Conservation (phyloP, 306 rosid genomes). For the Quercus bicolor region DNA sequence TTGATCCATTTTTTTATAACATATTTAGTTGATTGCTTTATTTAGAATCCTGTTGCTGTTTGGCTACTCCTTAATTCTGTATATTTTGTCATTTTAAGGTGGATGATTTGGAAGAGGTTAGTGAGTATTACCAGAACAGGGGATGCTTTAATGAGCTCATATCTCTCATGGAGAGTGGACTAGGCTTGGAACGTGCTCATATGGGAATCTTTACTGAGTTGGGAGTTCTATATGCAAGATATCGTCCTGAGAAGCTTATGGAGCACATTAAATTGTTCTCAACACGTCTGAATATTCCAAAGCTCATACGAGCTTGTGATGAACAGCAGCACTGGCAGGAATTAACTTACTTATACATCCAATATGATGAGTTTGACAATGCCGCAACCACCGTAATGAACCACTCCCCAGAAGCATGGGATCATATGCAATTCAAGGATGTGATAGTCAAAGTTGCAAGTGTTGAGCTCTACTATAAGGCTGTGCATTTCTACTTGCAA, state of each 20-base stretch:
- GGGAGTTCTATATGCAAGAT: conserved; percentile 98
- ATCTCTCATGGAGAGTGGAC: conserved; percentile 99
- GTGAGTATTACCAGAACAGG: conserved; percentile 97
- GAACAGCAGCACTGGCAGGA: conserved; percentile 99
- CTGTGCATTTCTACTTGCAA: conserved; percentile 98
- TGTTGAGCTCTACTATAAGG: conserved; percentile 93
- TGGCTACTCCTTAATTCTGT: conserved; percentile 1
- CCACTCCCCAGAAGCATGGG: conserved; percentile 99
- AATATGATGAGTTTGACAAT: conserved; percentile 97
- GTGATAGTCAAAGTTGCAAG: conserved; percentile 91
- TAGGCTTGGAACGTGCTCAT: conserved; percentile 97
- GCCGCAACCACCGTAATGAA: conserved; percentile 99
- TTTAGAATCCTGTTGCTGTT: not conserved
- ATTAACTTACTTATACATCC: conserved; percentile 92
- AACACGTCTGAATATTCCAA: conserved; percentile 93
- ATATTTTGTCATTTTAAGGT: conserved; percentile 41
- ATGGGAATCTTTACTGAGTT: conserved; percentile 99
- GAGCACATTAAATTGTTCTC: conserved; percentile 96
- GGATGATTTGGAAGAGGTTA: conserved; percentile 99
- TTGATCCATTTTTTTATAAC: not conserved
- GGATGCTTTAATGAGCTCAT: conserved; percentile 97
- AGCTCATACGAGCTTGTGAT: conserved; percentile 97
- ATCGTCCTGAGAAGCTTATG: conserved; percentile 98
- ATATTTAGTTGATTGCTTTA: conserved; percentile 18
- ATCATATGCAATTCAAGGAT: conserved; percentile 98